These are phyloP conservation scores for Apiospora arundinis DNA, from an alignment of 2,329 filamentous ascomycete species.

Conservation along the genomic window DNA sequence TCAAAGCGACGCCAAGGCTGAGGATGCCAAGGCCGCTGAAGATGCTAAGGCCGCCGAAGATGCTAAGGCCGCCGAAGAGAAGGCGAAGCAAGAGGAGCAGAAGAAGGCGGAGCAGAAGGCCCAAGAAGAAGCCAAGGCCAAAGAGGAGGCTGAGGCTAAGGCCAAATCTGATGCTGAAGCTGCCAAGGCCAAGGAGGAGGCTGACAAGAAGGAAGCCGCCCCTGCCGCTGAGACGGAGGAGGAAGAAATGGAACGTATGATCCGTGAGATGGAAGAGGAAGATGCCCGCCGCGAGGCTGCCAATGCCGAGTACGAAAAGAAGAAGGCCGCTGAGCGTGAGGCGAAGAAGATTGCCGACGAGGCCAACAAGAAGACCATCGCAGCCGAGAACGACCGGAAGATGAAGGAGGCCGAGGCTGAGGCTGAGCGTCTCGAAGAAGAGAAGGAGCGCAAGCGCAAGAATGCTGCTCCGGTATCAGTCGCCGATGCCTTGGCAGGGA, in stretches of 20 bases:
- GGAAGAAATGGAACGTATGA: conserved; percentile 65
- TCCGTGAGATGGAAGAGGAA: conserved; percentile 66
- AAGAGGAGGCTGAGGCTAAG: conserved; percentile 38
- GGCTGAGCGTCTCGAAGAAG: conserved; percentile 76
- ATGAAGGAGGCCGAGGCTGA: conserved; percentile 76
- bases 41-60: conserved; percentile 42
- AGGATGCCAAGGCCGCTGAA: conserved; percentile 25
- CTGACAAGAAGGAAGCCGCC: conserved; percentile 47
- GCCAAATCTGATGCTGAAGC: conserved; percentile 40
- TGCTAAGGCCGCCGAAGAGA: conserved; percentile 39
- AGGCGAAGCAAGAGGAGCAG: conserved; percentile 39
- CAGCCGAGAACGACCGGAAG: conserved; percentile 67
- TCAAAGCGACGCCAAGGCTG: conserved; percentile 32
- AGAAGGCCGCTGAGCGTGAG: conserved; percentile 52
- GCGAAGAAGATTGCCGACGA: conserved; percentile 50
- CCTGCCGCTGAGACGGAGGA: conserved; percentile 54
- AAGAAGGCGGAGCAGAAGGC: conserved; percentile 25
- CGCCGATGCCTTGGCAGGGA: conserved; percentile 57
- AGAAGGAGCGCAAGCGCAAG: conserved; percentile 64
- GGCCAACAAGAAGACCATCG: conserved; percentile 51
- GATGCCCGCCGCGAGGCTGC: conserved; percentile 57
- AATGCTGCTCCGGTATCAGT: conserved; percentile 57
- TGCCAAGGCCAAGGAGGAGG: conserved; percentile 40
- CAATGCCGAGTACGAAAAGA: conserved; percentile 50
- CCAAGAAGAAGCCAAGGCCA: conserved; percentile 40